Evolutionary conservation across 257 asterid species (phyloP).

Genomic region (Ballota nigra): DNA sequence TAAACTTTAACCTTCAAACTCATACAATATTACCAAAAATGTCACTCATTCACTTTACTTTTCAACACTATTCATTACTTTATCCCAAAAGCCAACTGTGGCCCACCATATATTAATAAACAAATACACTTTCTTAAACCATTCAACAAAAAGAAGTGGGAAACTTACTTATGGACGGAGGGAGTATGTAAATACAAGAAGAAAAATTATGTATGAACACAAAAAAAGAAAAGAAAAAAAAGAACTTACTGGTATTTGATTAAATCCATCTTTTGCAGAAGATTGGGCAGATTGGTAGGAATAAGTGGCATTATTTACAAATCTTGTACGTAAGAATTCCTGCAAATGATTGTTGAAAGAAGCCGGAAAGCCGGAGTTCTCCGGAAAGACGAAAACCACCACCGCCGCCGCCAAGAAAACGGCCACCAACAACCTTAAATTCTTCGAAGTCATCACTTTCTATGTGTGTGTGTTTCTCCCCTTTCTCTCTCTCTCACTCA

Average conservation of each 20-base stretch:
- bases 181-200: too few relatives aligned
- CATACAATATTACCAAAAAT: too few relatives aligned
- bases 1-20: too few relatives aligned
- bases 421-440: constrained; percentile 26
- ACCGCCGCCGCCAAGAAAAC: constrained; percentile 17
- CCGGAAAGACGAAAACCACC: constrained; percentile 19
- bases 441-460: constrained; percentile 13
- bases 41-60: too few relatives aligned
- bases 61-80: too few relatives aligned
- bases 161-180: too few relatives aligned
- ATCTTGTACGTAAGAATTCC: constrained; percentile 17
- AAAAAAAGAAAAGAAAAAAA: not conserved
- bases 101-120: too few relatives aligned
- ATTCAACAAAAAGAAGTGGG: too few relatives aligned
- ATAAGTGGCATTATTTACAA: not conserved
- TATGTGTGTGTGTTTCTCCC: not conserved
- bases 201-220: too few relatives aligned
- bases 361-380: not conserved
- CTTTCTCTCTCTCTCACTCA: not conserved
- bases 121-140: too few relatives aligned
- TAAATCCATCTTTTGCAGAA: not conserved
- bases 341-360: constrained; percentile 10
- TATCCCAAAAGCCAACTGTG: too few relatives aligned
- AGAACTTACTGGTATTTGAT: constrained; percentile 22
- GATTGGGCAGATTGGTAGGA: not conserved